These are phyloP conservation scores for Colletotrichum lini DNA, from an alignment of 2,329 filamentous ascomycete species.

Conservation along the genomic window DNA sequence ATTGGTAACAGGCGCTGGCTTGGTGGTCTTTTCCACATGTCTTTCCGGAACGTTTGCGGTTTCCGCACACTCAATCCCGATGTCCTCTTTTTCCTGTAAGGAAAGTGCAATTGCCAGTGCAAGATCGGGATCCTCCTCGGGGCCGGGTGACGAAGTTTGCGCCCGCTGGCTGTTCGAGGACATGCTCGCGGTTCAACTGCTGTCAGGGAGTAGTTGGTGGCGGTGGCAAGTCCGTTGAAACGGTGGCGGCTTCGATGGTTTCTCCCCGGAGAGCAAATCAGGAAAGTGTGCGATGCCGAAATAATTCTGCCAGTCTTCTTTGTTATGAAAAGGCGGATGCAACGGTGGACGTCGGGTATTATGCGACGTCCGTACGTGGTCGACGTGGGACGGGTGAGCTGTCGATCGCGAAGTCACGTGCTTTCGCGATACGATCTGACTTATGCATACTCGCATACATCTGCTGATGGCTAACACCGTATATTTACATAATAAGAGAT, in stretches of 20 bases:
- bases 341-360: not conserved
- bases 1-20: slow-evolving; percentile 31
- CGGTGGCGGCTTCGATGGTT: not conserved
- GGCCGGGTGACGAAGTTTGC: slow-evolving; percentile 32
- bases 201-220: too few relatives aligned
- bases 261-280: not conserved
- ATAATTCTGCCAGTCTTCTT: not conserved
- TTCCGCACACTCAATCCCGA: not conserved
- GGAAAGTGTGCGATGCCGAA: too few relatives aligned
- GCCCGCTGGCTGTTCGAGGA: not conserved
- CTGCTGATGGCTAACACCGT: rapidly evolving
- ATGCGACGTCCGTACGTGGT: slow-evolving; percentile 13
- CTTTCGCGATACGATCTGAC: not conserved
- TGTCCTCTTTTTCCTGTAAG: slow-evolving; percentile 53
- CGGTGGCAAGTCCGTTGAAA: not conserved
- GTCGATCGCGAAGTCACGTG: slow-evolving; percentile 49
- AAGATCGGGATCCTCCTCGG: slow-evolving; percentile 71
- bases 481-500: not conserved
- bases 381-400: not conserved
- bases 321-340: not conserved
- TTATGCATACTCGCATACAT: not conserved
- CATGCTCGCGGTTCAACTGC: slow-evolving; percentile 9
- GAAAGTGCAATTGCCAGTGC: slow-evolving; percentile 74
- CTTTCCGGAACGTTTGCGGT: not conserved
- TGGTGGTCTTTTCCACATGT: not conserved